These are phyloP conservation scores for Chytriomyces hyalinus DNA, from an alignment of 192 early-diverging fungal species.

Conservation along the genomic window DNA sequence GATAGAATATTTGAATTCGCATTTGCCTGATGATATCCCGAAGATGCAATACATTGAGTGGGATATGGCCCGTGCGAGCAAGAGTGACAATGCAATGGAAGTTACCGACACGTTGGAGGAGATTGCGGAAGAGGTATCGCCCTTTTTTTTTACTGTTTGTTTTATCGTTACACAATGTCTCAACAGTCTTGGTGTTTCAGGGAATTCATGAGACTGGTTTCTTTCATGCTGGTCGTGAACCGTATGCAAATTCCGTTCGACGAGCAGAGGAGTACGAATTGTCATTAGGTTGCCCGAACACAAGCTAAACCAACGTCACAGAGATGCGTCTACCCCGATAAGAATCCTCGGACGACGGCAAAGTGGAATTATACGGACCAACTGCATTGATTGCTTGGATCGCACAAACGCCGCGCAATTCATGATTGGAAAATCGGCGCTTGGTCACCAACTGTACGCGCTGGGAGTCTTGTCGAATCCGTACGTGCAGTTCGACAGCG, in stretches of 20 bases:
- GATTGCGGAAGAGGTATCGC: constrained; percentile 76
- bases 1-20: constrained; percentile 88
- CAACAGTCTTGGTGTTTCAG: constrained; percentile 35
- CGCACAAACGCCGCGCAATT: constrained; percentile 98
- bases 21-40: constrained; percentile 71
- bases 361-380: constrained; percentile 88
- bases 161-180: constrained; percentile 41
- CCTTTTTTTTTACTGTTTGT: no score
- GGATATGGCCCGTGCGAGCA: constrained; percentile 98
- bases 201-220: constrained; percentile 70
- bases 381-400: constrained; percentile 98
- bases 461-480: constrained; percentile 83
- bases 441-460: constrained; percentile 80
- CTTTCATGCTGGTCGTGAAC: constrained; percentile 88
- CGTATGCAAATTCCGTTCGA: constrained; percentile 50
- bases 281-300: neutral
- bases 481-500: constrained; percentile 86
- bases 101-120: constrained; percentile 89
- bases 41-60: constrained; percentile 90
- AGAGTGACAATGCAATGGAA: constrained; percentile 78
- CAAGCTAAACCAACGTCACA: neutral
- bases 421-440: constrained; percentile 90
- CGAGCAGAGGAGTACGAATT: constrained; percentile 21
- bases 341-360: constrained; percentile 63
- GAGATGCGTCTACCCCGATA: constrained; percentile 5